Base-by-base conservation (phyloP, 2,329 filamentous ascomycete species). In the Aspergillus sp. region DNA sequence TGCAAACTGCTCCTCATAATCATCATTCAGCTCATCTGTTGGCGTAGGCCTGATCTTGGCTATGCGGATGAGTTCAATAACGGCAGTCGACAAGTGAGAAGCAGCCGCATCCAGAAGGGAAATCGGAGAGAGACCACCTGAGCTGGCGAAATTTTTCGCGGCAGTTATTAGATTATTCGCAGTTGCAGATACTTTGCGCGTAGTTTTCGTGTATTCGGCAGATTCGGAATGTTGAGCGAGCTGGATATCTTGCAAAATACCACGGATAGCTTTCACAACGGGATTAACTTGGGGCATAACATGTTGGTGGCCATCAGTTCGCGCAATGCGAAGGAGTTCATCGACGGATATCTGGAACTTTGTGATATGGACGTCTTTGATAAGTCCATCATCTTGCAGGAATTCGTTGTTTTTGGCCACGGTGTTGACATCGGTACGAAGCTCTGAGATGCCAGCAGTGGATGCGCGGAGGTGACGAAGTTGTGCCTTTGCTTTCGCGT, bases 161-260 rank as follows among this genome's bases (percentile, higher is more conserved):
- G 93, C 91, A 2, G 93, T 98, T 68, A 98, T 97, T 57, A 99
- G 81, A 69, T 93, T 95, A 80, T 98, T 98, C 49, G 95, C 93
- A 1, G 93, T 96, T 2, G 89, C 89, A n/a, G 92, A 96, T 3
- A 98, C 89, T 58, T 89, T 88, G 50, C 85, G 83, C 75, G 91
- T 96, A 60, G 96, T 82, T 73, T 88, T 91, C 27, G 81, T 79
- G 63, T 86, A 86, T 61, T 88, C 80, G 62, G 86, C 83, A 39
- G 77, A 73, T 27, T 85, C 82, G 2, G 80, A 74, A 12, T 83
- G 79, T 47, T 84, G 82, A 53, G 88, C 86, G 57, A 74, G 64
- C 55, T 83, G 80, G 27, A 96, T 85, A 64, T 95, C 91, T 67
- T 90, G 89, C 20, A 89, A 92, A 64, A 99, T 93, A 60, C 87